These are phyloP conservation scores for Agrocybe praecox DNA, from an alignment of 768 basidiomycete genomes.

Conservation along the genomic window DNA sequence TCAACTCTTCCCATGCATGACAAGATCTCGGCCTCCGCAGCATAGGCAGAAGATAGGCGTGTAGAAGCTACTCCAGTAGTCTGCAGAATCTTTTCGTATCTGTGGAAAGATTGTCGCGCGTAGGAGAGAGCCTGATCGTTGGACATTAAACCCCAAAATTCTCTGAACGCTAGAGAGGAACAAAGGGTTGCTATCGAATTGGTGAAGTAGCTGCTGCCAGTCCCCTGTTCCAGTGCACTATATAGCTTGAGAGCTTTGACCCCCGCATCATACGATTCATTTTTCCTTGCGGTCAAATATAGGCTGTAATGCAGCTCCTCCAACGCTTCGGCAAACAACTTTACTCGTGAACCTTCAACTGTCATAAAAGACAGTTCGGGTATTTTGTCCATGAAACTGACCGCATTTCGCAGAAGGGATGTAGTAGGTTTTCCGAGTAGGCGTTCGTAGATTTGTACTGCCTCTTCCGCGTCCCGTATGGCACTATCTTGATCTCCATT, in stretches of 20 bases:
- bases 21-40: neutral
- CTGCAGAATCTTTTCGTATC: neutral
- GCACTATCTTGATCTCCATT: neutral
- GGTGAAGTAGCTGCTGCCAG: neutral
- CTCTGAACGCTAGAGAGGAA: neutral
- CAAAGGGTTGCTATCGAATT: neutral
- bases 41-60: neutral
- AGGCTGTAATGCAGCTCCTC: neutral
- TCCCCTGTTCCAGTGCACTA: neutral
- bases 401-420: neutral
- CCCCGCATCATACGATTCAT: neutral
- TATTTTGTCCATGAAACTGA: neutral
- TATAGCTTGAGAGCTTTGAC: neutral
- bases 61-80: neutral
- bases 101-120: neutral
- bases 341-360: neutral
- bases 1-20: neutral
- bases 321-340: neutral
- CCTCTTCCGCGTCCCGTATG: neutral
- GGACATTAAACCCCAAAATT: neutral
- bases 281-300: neutral
- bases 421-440: neutral
- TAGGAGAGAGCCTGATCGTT: neutral
- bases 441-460: neutral
- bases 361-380: neutral